Conservation (phyloP, 352 stramenopile species). For the Phytophthora idaei region DNA sequence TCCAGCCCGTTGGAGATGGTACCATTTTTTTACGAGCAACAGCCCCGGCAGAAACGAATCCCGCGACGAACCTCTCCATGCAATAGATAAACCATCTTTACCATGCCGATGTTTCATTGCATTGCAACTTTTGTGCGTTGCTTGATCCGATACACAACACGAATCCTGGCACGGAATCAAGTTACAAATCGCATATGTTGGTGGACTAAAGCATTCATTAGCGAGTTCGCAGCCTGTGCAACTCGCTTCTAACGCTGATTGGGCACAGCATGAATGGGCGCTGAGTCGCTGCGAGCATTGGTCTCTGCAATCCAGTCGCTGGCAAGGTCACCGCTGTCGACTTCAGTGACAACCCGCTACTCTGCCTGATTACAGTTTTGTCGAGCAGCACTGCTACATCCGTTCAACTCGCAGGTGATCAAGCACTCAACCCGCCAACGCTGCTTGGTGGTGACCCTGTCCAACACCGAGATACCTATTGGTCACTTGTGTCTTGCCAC, state of each 20-base stretch:
- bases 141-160: neutral
- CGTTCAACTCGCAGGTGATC: conserved; percentile 2
- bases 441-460: conserved; percentile 1
- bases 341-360: neutral
- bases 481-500: conserved; percentile 2
- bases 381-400: conserved; percentile 14
- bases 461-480: conserved; percentile 10
- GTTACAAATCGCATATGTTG: neutral
- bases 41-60: conserved; percentile 6
- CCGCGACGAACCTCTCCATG: neutral
- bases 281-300: conserved; percentile 1
- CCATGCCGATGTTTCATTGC: neutral
- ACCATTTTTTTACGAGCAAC: conserved; percentile 4
- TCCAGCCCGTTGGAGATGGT: conserved; percentile 31
- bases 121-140: neutral
- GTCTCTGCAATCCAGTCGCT: conserved; percentile 18
- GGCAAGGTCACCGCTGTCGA: conserved; percentile 14
- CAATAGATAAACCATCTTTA: neutral
- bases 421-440: neutral
- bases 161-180: neutral
- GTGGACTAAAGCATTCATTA: neutral
- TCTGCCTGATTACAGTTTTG: conserved; percentile 38
- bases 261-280: neutral
- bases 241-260: neutral
- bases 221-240: neutral